Evolutionary conservation across 148 eudicot species (phyloP).

Genomic region (Cornus florida): DNA sequence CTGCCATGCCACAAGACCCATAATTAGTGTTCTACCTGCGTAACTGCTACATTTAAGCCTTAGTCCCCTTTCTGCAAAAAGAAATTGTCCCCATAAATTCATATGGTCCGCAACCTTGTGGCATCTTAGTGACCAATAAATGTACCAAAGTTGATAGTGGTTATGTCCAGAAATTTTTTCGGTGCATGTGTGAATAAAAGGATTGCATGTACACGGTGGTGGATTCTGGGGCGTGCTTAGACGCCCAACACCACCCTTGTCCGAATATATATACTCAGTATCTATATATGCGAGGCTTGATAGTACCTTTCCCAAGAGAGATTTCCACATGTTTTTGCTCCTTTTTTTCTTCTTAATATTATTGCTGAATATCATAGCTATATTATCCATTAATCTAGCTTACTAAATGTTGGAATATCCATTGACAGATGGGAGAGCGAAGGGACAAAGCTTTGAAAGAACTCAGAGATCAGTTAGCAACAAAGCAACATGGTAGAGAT

Average conservation of each 20-base stretch:
- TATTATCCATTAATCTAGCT: not conserved
- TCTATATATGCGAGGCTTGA: too few species aligned
- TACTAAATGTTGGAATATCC: not conserved
- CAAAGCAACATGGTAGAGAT: slow-evolving; percentile 34
- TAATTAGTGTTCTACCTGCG: too few species aligned
- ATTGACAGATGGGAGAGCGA: slow-evolving; percentile 69
- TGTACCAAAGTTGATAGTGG: not conserved
- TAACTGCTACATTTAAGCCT: not conserved
- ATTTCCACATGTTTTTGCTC: not conserved
- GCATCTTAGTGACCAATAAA: not conserved
- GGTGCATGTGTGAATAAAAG: too few species aligned
- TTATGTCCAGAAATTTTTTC: not conserved
- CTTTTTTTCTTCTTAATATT: not conserved
- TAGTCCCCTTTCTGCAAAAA: not conserved
- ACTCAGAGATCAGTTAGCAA: slow-evolving; percentile 69
- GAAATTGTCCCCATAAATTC: not conserved
- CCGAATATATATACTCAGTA: too few species aligned
- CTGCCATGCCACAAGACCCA: not conserved
- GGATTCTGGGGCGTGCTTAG: too few species aligned
- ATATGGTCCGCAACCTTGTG: not conserved
- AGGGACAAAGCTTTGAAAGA: slow-evolving; percentile 83
- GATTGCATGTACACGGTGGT: too few species aligned
- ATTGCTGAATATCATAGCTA: not conserved
- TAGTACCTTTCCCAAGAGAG: not conserved
- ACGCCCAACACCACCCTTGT: too few species aligned